These are phyloP conservation scores for Chalciporus sp. DNA, from an alignment of 1,284 basidiomycete genomes.

Conservation along the genomic window DNA sequence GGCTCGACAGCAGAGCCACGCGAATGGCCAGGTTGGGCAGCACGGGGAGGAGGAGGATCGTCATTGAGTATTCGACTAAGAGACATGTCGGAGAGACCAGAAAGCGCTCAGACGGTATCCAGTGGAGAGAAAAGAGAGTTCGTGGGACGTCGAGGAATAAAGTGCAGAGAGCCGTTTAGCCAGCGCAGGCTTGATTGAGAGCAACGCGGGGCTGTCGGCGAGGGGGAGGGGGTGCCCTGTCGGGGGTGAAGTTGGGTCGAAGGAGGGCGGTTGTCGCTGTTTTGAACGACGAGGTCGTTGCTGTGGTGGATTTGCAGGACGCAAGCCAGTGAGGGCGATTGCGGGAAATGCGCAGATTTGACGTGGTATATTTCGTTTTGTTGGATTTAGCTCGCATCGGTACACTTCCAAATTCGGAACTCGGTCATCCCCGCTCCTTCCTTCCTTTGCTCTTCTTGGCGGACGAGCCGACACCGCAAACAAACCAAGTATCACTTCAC, in stretches of 20 bases:
- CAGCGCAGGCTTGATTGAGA: neutral
- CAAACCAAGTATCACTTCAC: neutral
- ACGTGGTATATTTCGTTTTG: slow-evolving; percentile 40
- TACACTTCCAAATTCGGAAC: slow-evolving; percentile 36
- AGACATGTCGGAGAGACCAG: slow-evolving; percentile 50
- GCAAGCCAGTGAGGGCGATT: slow-evolving; percentile 31
- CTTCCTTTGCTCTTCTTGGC: slow-evolving; percentile 23
- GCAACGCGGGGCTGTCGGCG: slow-evolving; percentile 3
- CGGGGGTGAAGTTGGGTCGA: neutral
- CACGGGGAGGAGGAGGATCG: slow-evolving; percentile 45
- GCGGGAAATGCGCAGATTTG: slow-evolving; percentile 35
- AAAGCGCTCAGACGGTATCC: neutral
- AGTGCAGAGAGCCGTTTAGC: slow-evolving; percentile 2
- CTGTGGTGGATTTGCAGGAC: slow-evolving; percentile 24
- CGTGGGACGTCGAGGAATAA: slow-evolving; percentile 13
- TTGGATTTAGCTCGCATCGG: slow-evolving; percentile 40
- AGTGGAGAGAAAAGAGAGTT: slow-evolving; percentile 5
- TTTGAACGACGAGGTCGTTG: slow-evolving; percentile 14
- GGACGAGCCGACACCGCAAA: slow-evolving; percentile 17
- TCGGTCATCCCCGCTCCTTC: slow-evolving; percentile 25
- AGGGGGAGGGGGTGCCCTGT: neutral
- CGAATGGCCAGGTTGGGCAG: slow-evolving; percentile 10
- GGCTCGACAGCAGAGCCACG: slow-evolving; percentile 27
- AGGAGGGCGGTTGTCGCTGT: neutral
- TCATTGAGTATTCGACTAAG: slow-evolving; percentile 76